phyloP scores from a whole-genome alignment of 2,329 filamentous ascomycete species.

The Ophiosphaerella korrae region DNA sequence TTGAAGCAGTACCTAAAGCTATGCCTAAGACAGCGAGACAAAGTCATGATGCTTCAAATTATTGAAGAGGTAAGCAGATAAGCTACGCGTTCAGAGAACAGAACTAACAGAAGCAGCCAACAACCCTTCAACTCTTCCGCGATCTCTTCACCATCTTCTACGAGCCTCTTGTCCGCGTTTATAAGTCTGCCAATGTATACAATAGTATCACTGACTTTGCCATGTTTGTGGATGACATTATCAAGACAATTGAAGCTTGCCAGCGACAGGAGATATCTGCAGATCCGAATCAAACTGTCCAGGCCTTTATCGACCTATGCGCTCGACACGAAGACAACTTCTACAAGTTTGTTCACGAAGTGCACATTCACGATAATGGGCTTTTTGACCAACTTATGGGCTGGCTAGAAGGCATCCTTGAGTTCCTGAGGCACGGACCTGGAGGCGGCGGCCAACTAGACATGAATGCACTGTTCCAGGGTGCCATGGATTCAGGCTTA shows the following conservation, averaged over 20 bases:
- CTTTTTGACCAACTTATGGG: constrained; percentile 95
- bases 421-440: constrained; percentile 88
- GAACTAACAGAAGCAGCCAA: constrained; percentile 59
- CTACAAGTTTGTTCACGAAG: constrained; percentile 98
- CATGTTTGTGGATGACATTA: constrained; percentile 89
- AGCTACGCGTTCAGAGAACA: background rate
- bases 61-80: constrained; percentile 72
- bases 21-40: constrained; percentile 87
- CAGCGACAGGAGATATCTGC: constrained; percentile 82
- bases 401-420: constrained; percentile 94
- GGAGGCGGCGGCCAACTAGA: constrained; percentile 79
- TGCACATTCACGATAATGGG: constrained; percentile 94
- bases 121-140: constrained; percentile 93
- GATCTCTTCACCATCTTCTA: constrained; percentile 99
- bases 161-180: constrained; percentile 93
- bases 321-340: constrained; percentile 94
- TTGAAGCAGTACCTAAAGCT: constrained; percentile 95
- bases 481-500: constrained; percentile 68
- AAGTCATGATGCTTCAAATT: constrained; percentile 93
- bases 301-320: constrained; percentile 96
- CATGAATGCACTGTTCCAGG: constrained; percentile 91
- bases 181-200: constrained; percentile 98
- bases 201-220: constrained; percentile 97
- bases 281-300: constrained; percentile 97
- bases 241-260: constrained; percentile 73